Percentiles rank a stretch among this genome's conserved stretches.
phyloP scores from a whole-genome alignment of 306 rosid species.

The Luffa aegyptiaca region DNA sequence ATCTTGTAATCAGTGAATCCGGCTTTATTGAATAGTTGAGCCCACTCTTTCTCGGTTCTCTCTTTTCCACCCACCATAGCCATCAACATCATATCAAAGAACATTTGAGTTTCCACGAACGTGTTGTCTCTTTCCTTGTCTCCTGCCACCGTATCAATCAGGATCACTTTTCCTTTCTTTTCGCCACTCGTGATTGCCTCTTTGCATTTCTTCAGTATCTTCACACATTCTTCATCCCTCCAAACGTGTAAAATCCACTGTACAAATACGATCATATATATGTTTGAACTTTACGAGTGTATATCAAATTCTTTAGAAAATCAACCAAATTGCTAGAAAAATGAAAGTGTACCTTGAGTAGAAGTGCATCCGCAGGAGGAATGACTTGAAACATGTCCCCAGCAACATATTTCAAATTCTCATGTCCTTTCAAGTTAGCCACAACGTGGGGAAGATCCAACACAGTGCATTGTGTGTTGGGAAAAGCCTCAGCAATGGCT shows the following conservation, averaged over 20 bases:
- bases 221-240: constrained; percentile 34
- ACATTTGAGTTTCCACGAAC: constrained; percentile 16
- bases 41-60: constrained; percentile 28
- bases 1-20: constrained; percentile 31
- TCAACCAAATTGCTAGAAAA: too few relatives aligned
- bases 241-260: constrained; percentile 41
- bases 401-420: constrained; percentile 1
- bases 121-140: constrained; percentile 8
- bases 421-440: background rate
- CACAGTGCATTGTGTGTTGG: too few relatives aligned
- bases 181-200: constrained; percentile 21
- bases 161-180: constrained; percentile 27
- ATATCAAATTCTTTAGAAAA: too few relatives aligned
- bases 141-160: constrained; percentile 33
- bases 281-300: background rate
- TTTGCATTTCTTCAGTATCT: constrained; percentile 29
- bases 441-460: too few relatives aligned
- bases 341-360: background rate
- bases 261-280: background rate
- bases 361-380: background rate
- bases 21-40: constrained; percentile 15
- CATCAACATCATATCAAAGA: constrained; percentile 24
- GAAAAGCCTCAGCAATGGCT: too few relatives aligned
- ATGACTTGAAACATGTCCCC: constrained; percentile 31
- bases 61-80: constrained; percentile 6